These are phyloP conservation scores for Candida rishiriensis DNA, from an alignment of 805 yeast genomes.

Conservation along the genomic window DNA sequence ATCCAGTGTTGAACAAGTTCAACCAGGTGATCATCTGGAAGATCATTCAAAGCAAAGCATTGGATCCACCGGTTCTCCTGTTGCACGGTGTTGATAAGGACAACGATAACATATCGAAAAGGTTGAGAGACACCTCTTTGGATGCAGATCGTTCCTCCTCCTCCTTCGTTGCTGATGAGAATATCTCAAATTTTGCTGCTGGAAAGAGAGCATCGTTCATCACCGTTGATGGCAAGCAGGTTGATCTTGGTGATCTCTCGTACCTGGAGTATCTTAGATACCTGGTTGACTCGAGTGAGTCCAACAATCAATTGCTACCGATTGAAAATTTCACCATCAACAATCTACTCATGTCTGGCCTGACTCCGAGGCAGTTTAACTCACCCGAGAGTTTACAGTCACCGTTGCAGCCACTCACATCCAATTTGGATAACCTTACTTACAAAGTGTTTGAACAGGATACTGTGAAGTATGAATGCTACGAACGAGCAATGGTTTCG, in stretches of 20 bases:
- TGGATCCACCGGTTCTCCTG: constrained; percentile 38
- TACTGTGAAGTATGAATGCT: constrained; percentile 59
- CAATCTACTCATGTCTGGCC: constrained; percentile 12
- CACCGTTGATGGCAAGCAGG: constrained; percentile 14
- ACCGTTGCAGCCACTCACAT: constrained; percentile 72
- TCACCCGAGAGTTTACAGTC: constrained; percentile 23
- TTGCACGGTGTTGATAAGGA: constrained; percentile 52
- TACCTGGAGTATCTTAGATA: constrained; percentile 28
- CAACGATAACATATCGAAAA: constrained; percentile 17
- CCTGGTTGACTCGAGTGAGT: constrained; percentile 13
- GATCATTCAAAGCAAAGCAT: constrained; percentile 38
- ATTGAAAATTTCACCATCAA: constrained; percentile 25
- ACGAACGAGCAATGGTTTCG: constrained; percentile 56
- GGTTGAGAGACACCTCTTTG: constrained; percentile 7
- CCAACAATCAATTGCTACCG: constrained; percentile 25
- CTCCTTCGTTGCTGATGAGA: constrained; percentile 2
- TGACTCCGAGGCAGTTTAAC: constrained; percentile 7
- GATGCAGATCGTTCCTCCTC: constrained; percentile 10
- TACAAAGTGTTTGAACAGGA: constrained; percentile 75
- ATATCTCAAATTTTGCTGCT: constrained; percentile 1
- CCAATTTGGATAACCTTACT: constrained; percentile 51
- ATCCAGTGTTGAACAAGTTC: constrained; percentile 60
- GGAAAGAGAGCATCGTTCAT: constrained; percentile 2
- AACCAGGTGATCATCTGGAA: constrained; percentile 46
- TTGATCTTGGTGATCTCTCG: constrained; percentile 25